Evolutionary conservation across 768 basidiomycete genomes (phyloP).

Genomic region (Rhodotorula diobovata): DNA sequence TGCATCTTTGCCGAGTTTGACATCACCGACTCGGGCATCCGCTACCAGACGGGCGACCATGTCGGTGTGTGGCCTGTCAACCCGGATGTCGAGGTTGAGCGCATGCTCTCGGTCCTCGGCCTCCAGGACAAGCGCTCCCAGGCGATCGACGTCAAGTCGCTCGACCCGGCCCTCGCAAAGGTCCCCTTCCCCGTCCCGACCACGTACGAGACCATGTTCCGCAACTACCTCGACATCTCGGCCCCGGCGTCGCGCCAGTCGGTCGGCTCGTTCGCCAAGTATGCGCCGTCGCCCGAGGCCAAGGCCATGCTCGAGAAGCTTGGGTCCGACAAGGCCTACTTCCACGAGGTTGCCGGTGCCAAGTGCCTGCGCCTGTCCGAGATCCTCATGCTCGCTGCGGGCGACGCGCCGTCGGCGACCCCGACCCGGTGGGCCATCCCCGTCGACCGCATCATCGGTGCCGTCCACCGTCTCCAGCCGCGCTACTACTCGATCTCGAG

Average conservation of each 20-base stretch:
- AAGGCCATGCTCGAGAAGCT: slow-evolving; percentile 67
- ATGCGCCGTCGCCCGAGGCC: slow-evolving; percentile 74
- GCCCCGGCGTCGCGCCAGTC: slow-evolving; percentile 92
- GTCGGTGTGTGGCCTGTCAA: slow-evolving; percentile 97
- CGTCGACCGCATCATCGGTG: slow-evolving; percentile 92
- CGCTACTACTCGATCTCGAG: slow-evolving; percentile 99
- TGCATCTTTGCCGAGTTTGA: slow-evolving; percentile 92
- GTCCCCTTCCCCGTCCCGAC: slow-evolving; percentile 98
- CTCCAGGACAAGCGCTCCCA: slow-evolving; percentile 72
- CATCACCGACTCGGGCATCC: slow-evolving; percentile 90
- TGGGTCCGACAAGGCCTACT: slow-evolving; percentile 82
- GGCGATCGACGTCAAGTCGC: slow-evolving; percentile 87
- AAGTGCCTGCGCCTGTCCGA: slow-evolving; percentile 85
- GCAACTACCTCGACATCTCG: slow-evolving; percentile 95
- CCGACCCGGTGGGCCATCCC: slow-evolving; percentile 78
- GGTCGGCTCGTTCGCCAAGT: slow-evolving; percentile 78
- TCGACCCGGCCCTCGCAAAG: slow-evolving; percentile 95
- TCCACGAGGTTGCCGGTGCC: slow-evolving; percentile 63
- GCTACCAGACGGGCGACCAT: slow-evolving; percentile 98
- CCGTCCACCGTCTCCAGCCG: slow-evolving; percentile 87
- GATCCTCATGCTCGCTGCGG: slow-evolving; percentile 82
- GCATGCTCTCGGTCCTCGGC: slow-evolving; percentile 79
- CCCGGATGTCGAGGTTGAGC: slow-evolving; percentile 82
- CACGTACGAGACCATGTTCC: slow-evolving; percentile 84
- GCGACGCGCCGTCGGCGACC: slow-evolving; percentile 67